phyloP scores from a whole-genome alignment of 148 eudicot genomes.

The Hydrangea macrophylla region DNA sequence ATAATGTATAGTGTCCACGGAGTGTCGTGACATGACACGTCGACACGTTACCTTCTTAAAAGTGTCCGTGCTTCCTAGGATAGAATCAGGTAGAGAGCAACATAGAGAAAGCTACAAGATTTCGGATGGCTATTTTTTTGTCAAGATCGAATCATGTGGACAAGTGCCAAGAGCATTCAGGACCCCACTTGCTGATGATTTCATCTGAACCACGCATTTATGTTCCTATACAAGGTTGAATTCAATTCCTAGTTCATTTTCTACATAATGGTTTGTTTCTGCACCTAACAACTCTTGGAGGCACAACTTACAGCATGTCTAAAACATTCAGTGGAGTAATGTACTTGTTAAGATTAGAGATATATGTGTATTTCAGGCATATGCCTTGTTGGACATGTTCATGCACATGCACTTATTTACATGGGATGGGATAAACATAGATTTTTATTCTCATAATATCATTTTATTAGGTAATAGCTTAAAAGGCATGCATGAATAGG shows the following conservation, averaged over 20 bases:
- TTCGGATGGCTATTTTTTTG: constrained; percentile 23
- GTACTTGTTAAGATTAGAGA: neutral
- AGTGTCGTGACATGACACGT: no score
- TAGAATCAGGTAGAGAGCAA: constrained; percentile 36
- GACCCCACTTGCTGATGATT: constrained; percentile 34
- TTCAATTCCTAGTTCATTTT: neutral
- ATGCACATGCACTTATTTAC: neutral
- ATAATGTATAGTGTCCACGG: no score
- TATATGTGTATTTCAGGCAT: neutral
- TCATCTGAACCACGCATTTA: neutral
- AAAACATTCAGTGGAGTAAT: neutral
- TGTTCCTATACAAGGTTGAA: neutral
- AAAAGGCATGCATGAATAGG: neutral
- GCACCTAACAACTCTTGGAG: neutral
- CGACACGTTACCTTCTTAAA: no score
- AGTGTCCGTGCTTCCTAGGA: no score
- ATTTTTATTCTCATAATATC: neutral
- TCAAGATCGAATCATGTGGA: constrained; percentile 25
- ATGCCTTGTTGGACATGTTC: constrained; percentile 3
- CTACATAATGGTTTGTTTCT: neutral
- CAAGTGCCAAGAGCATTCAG: constrained; percentile 17
- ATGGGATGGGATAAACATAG: constrained; percentile 2
- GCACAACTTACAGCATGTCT: constrained; percentile 1
- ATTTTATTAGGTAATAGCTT: neutral
- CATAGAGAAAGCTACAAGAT: constrained; percentile 47